Base-by-base conservation (phyloP, 225 moss, liverwort and hornwort genomes). In the Physcomitrium patens region DNA sequence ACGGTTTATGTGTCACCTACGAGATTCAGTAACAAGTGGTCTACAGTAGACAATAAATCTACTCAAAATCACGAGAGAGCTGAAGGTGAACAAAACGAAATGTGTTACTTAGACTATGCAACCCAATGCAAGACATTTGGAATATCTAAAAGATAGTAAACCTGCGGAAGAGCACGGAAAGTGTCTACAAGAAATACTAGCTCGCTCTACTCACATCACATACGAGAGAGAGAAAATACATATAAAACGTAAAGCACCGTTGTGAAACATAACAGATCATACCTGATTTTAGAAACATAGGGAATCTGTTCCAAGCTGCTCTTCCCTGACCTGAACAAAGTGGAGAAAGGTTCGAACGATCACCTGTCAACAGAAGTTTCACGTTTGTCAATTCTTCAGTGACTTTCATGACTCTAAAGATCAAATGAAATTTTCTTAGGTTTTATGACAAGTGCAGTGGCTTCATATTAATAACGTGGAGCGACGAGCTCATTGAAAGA, bases 281-380 rank as follows among this genome's bases (percentile, higher is more conserved):
- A 92, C 96, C 92, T 99, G 97, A 68, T 88, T 95, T 57, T 95
- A 80, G 93, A 99, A 48, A 95, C 85, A 74, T 85, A 84, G 24
- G 99, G 92, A 76, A 99, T 99, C 77, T 95, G 91, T 79, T 95
- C 99, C 82, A 99, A 81, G 75, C 91, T 95, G 61, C 86, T 90
- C 74, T 93, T 91, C 65, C 93, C 99, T 73, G 23, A 83, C 76
- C 94, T 96, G 75, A 62, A 68, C 42, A 37, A 76, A 61, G 46
- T 61, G 24, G 67, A 70, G 61, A 42, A 3, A 48, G 14, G 47
- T 37, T 2, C 10, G 52, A 70, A 67, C 10, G 63, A 64, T 61
- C 58, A 76, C 11, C 23, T 14, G 8, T 19, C 27, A 75, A 42
- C 11, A 10, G 31, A 44, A 28, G 49, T 48, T 43, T 2, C 48